phyloP scores from a whole-genome alignment of 1,139 yeast genomes.

The Suhomyces yuchorum region DNA sequence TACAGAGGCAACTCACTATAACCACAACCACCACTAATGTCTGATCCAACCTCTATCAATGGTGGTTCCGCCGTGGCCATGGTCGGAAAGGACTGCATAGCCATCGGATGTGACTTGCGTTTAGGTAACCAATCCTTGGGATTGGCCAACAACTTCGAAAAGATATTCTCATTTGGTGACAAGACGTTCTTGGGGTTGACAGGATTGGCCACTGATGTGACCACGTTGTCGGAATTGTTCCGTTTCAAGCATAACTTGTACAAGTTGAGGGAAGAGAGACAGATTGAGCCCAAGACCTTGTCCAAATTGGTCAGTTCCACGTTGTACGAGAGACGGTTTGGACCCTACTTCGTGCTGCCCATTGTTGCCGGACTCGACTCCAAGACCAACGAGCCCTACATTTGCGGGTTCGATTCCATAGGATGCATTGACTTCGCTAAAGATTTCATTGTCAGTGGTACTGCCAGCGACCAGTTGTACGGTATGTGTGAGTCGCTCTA shows the following conservation, averaged over 20 bases:
- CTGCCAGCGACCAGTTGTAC: slow-evolving; percentile 91
- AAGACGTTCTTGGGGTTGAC: slow-evolving; percentile 88
- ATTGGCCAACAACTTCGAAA: slow-evolving; percentile 88
- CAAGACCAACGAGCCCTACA: slow-evolving; percentile 79
- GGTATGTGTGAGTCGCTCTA: slow-evolving; percentile 99
- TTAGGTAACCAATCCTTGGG: slow-evolving; percentile 94
- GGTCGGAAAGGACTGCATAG: slow-evolving; percentile 98
- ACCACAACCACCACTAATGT: slow-evolving; percentile 28
- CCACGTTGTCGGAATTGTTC: slow-evolving; percentile 79
- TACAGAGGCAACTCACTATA: slow-evolving; percentile 1
- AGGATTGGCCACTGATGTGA: slow-evolving; percentile 93
- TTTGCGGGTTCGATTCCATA: slow-evolving; percentile 94
- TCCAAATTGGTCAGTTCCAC: slow-evolving; percentile 91
- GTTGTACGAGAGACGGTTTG: slow-evolving; percentile 88
- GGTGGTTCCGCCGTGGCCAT: slow-evolving; percentile 98
- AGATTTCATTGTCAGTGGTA: slow-evolving; percentile 96
- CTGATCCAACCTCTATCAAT: slow-evolving; percentile 53
- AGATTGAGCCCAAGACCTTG: slow-evolving; percentile 89
- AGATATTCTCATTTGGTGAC: slow-evolving; percentile 78
- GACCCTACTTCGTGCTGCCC: slow-evolving; percentile 97
- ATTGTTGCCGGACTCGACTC: slow-evolving; percentile 93
- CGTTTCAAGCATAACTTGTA: slow-evolving; percentile 85
- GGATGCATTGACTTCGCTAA: slow-evolving; percentile 96
- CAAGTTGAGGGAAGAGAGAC: slow-evolving; percentile 87
- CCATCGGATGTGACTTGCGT: slow-evolving; percentile 94